Evolutionary conservation across 306 rosid species (phyloP), one percentile per base, ranked within the genome.

Genomic region (Cucurbita ficifolia): DNA sequence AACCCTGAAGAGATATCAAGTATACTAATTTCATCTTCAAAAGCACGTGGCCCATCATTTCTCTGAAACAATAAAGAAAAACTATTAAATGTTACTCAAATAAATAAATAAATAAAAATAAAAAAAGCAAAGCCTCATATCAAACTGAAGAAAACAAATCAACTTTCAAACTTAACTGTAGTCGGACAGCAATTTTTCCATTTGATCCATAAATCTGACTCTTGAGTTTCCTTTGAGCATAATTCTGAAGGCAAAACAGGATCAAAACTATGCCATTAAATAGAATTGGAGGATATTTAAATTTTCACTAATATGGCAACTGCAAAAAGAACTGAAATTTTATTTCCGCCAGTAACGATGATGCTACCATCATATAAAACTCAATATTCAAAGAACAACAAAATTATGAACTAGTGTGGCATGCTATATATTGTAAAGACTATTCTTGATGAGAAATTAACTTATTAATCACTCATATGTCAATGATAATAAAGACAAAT

Each of bases 1-100:
- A 86, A 79, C 60, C 97, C 98, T 38, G 95, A 87, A 80, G 95
- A 85, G 76, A 94, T 82, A 73, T 91, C 91, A 76, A 94, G 97
- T 79, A 91, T 84, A 50, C 73, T 77, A 78, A 74, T 75, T 76
- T 82, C 85, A 84, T 80, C 61, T 19, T 78, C 80, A 73, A 70
- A 29, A 72, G 63, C 79, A 56, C 48, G 76, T 65, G 62, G 19
- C 77, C 74, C 86, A 55, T 83, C 83, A 48, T 72, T 78, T 61
- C 75, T 81, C 99, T 91, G 96, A 78, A 75, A 55, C 19, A 78
- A 81, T 53, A 54, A 77, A 73, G 62, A 33, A 29, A 78, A 36
- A 68, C 60, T 48, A 73, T 52, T 53, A 53, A 73, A 50, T 9
- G 33, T 51, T 36, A 71, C 56, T 71, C 46, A 17, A 29, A 60